Percentiles rank a stretch among this genome's conserved stretches.
phyloP scores from a whole-genome alignment of 768 basidiomycete species.

The Leccinum rimulosum region DNA sequence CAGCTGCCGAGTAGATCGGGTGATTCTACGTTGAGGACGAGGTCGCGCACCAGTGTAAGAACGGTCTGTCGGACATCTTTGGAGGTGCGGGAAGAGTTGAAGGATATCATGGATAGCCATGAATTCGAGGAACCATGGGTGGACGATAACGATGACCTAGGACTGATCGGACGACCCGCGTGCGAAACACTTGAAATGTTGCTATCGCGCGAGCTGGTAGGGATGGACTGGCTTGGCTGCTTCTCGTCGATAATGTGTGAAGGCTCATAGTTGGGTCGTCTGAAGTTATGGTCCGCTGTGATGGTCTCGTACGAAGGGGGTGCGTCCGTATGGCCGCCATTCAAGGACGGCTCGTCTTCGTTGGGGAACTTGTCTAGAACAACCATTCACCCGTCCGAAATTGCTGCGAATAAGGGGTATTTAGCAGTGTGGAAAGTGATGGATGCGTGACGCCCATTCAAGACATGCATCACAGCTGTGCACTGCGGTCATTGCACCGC shows the following conservation, averaged over 20 bases:
- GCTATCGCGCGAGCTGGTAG: background rate
- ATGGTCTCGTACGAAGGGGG: constrained; percentile 28
- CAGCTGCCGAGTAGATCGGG: constrained; percentile 37
- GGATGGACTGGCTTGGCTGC: background rate
- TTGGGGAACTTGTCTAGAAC: constrained; percentile 21
- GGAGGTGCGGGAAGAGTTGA: constrained; percentile 26
- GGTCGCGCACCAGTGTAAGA: constrained; percentile 52
- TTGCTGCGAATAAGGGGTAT: too few species aligned
- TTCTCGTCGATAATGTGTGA: constrained; percentile 12
- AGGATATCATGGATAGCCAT: constrained; percentile 20
- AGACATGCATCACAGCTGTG: too few species aligned
- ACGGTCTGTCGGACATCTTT: constrained; percentile 55
- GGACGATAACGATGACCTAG: background rate
- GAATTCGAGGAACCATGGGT: constrained; percentile 3
- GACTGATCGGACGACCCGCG: background rate
- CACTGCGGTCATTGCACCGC: too few species aligned
- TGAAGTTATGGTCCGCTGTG: background rate
- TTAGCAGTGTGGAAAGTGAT: background rate
- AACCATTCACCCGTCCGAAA: constrained; percentile 24
- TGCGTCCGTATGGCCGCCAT: constrained; percentile 8
- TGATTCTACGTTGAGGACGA: constrained; percentile 36
- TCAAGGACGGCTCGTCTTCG: constrained; percentile 4
- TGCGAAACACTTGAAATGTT: background rate
- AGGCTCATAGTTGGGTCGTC: background rate
- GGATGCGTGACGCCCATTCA: too few species aligned